Conservation (phyloP, 2,329 filamentous ascomycete species). For the Gnomoniopsis sp. region DNA sequence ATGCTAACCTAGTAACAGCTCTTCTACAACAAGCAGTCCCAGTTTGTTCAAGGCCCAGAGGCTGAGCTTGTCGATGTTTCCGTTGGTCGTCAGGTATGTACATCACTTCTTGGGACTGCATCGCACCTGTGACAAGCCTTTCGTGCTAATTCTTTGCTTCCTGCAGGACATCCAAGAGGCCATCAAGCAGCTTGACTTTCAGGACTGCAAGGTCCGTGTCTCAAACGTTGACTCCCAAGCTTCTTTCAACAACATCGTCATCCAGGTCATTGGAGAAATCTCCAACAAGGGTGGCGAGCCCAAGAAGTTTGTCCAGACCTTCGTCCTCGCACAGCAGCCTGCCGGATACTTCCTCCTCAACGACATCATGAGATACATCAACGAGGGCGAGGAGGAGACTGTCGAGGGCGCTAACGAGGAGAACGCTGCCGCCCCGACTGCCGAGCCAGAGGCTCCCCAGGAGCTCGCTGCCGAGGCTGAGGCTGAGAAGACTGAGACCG, state of each 20-base stretch:
- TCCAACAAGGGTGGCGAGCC: conserved; percentile 89
- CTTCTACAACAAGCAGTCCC: conserved; percentile 94
- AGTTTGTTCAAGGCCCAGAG: conserved; percentile 90
- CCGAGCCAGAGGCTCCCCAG: conserved; percentile 29
- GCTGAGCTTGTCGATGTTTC: conserved; percentile 84
- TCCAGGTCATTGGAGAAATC: conserved; percentile 97
- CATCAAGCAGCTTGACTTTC: conserved; percentile 89
- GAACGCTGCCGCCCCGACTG: conserved; percentile 24
- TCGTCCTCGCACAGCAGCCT: conserved; percentile 91
- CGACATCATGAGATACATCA: conserved; percentile 93
- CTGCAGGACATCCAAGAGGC: conserved; percentile 83
- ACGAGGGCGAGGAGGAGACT: conserved; percentile 72
- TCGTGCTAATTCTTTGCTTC: background rate
- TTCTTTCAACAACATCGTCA: conserved; percentile 89
- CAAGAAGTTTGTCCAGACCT: conserved; percentile 97
- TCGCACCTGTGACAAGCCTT: background rate
- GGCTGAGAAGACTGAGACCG: conserved; percentile 28
- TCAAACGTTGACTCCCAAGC: conserved; percentile 96
- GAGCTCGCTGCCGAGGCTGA: conserved; percentile 30
- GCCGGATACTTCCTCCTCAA: conserved; percentile 98
- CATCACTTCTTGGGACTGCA: background rate
- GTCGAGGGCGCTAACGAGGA: conserved; percentile 36
- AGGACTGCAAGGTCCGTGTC: conserved; percentile 97
- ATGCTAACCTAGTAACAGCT: conserved; percentile 45
- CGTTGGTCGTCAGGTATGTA: conserved; percentile 78